These are phyloP conservation scores for Pichia cactophila DNA, from an alignment of 1,139 yeast genomes.

Conservation along the genomic window DNA sequence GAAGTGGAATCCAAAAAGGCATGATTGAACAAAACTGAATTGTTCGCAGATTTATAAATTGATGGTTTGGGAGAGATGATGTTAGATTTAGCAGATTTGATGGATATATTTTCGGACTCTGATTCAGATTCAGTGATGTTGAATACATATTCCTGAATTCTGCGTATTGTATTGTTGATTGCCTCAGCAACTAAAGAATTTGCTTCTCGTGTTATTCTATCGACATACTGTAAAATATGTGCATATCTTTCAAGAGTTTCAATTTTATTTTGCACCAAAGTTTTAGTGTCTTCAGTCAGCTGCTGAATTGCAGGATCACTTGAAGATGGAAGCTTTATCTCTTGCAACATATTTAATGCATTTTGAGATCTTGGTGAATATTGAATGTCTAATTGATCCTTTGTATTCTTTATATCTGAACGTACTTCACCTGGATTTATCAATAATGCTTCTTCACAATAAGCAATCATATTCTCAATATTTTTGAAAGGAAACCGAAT, in stretches of 20 bases:
- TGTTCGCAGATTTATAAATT: constrained; percentile 8
- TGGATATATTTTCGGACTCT: constrained; percentile 7
- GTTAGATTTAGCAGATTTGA: constrained; percentile 1
- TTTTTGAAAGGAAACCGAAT: constrained; percentile 60
- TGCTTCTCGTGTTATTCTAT: constrained; percentile 73
- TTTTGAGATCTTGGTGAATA: constrained; percentile 69
- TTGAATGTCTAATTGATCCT: constrained; percentile 21
- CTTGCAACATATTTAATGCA: constrained; percentile 50
- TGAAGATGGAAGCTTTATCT: constrained; percentile 49
- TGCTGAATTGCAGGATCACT: constrained; percentile 59
- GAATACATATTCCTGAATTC: constrained; percentile 38
- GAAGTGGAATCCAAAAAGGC: constrained; percentile 34
- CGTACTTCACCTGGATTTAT: constrained; percentile 53
- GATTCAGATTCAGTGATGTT: constrained; percentile 20
- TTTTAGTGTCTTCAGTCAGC: constrained; percentile 62
- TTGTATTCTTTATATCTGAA: constrained; percentile 13
- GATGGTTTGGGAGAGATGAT: not conserved
- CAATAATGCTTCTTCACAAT: constrained; percentile 69
- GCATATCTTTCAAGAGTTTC: constrained; percentile 70
- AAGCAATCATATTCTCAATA: constrained; percentile 53
- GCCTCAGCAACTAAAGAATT: constrained; percentile 62
- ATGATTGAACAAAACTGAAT: constrained; percentile 32
- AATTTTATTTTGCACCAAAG: constrained; percentile 55
- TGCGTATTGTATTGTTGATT: constrained; percentile 57
- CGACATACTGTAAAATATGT: constrained; percentile 71